Conservation (phyloP, 2,329 filamentous ascomycete genomes). For the Rutstroemia sp. region DNA sequence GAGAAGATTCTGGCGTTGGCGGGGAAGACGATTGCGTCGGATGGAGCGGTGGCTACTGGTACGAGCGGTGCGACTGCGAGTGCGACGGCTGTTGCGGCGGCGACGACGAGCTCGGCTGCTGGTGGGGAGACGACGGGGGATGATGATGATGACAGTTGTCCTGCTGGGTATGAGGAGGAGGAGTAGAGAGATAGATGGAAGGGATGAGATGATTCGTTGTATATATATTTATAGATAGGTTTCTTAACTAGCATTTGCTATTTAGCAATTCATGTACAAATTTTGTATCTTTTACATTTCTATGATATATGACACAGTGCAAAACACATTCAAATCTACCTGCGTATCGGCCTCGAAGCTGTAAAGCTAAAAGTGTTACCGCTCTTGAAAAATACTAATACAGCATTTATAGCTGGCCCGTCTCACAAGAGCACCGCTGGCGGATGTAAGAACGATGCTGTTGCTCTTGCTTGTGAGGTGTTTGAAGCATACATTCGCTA, state of each 20-base stretch:
- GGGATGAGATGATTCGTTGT: too few relatives aligned
- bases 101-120: neutral
- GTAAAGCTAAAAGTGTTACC: neutral
- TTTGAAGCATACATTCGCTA: too few relatives aligned
- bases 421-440: too few relatives aligned
- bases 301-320: neutral
- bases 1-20: conserved; percentile 40
- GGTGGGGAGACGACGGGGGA: neutral
- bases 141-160: conserved; percentile 2
- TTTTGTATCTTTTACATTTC: neutral
- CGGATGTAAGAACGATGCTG: too few relatives aligned
- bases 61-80: neutral
- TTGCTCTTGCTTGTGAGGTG: too few relatives aligned
- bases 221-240: too few relatives aligned
- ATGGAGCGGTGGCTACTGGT: neutral
- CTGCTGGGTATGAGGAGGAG: neutral
- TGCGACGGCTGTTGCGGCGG: neutral
- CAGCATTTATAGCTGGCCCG: too few relatives aligned
- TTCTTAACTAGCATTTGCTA: too few relatives aligned
- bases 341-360: too few relatives aligned
- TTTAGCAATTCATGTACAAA: too few relatives aligned
- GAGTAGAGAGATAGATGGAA: neutral
- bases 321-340: too few relatives aligned
- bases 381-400: too few relatives aligned
- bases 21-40: neutral